A percentile compares a stretch with the other conserved stretches of the same genome.
phyloP scores from a whole-genome alignment of 1,284 basidiomycete species.

The Ganoderma multipileum region DNA sequence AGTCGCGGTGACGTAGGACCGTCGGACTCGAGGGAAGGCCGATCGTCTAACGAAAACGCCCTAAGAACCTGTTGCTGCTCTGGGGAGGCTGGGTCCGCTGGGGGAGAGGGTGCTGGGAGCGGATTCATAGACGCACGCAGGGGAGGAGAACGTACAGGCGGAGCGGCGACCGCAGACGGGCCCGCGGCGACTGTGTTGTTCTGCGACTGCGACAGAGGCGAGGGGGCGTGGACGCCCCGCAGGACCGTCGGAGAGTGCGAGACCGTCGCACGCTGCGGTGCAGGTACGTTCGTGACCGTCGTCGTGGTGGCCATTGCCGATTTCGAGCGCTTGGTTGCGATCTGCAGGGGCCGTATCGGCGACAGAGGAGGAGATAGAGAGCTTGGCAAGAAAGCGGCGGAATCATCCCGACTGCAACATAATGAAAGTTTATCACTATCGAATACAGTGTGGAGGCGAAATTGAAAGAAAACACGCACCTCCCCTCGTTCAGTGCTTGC shows the following conservation, averaged over 20 bases:
- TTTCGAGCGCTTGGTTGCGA: conserved; percentile 36
- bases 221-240: conserved; percentile 46
- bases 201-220: conserved; percentile 57
- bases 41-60: conserved; percentile 27
- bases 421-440: neutral
- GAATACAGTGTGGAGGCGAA: neutral
- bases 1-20: conserved; percentile 7
- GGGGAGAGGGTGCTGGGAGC: conserved; percentile 27
- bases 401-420: conserved; percentile 27
- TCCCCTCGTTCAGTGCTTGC: conserved; percentile 37
- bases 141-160: conserved; percentile 30
- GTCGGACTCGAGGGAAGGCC: neutral
- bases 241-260: conserved; percentile 35
- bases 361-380: conserved; percentile 17
- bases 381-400: neutral
- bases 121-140: conserved; percentile 31
- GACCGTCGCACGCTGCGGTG: conserved; percentile 33
- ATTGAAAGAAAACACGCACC: conserved; percentile 40
- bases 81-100: conserved; percentile 27
- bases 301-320: conserved; percentile 35
- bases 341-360: conserved; percentile 24
- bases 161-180: conserved; percentile 27
- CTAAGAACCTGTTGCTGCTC: conserved; percentile 19
- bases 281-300: conserved; percentile 28
- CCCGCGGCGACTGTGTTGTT: conserved; percentile 44